These are phyloP conservation scores for Fusarium torulosum DNA, from an alignment of 2,329 filamentous ascomycete species.

Conservation along the genomic window DNA sequence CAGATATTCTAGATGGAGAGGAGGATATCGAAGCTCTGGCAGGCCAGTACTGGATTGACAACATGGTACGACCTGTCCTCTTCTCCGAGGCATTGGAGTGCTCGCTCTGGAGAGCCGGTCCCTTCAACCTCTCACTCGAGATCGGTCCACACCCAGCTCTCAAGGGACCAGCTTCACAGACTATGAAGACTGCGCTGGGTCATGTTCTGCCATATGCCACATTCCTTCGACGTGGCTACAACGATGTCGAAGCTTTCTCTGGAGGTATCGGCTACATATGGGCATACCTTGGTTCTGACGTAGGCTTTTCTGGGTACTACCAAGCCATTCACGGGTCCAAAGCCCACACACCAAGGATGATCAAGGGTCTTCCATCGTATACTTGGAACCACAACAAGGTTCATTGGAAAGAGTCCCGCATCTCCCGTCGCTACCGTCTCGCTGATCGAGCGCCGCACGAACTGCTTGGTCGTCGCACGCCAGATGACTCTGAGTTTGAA, in stretches of 20 bases:
- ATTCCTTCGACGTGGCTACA: neutral
- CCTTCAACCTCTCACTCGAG: neutral
- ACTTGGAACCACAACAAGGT: neutral
- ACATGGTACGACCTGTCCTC: neutral
- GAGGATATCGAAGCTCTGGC: neutral
- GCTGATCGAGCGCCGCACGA: neutral
- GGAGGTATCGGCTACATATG: constrained; percentile 2
- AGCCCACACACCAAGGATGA: neutral
- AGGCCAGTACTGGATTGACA: constrained; percentile 8
- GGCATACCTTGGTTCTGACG: neutral
- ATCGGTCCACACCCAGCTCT: constrained; percentile 4
- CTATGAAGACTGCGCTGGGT: neutral
- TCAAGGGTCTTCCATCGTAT: neutral
- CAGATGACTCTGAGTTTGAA: constrained; percentile 3
- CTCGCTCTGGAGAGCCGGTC: neutral
- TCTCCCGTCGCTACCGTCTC: constrained; percentile 4
- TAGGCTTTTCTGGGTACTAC: neutral
- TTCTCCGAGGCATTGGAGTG: constrained; percentile 7
- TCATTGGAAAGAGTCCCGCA: constrained; percentile 3
- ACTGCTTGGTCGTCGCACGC: neutral
- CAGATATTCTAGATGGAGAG: neutral
- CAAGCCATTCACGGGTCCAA: neutral
- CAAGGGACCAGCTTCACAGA: neutral
- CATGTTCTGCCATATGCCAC: neutral
- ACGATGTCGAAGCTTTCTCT: constrained; percentile 1